Base-by-base conservation (phyloP, 1,139 yeast species). In the Debaryomyces sp. region DNA sequence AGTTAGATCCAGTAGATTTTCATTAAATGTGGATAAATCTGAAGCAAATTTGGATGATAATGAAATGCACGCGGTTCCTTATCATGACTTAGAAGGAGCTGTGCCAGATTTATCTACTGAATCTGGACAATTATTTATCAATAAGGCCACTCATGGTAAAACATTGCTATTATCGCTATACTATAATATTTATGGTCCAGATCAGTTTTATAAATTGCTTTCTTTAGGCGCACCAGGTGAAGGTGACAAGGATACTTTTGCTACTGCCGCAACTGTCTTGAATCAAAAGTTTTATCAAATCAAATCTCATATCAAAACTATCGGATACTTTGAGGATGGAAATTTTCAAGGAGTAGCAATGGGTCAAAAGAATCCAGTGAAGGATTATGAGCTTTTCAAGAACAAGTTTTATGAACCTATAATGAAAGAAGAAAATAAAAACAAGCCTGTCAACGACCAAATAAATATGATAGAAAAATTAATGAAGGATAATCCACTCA, bases 181-280 rank as follows among this genome's bases (percentile, higher is more conserved):
- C 60, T 84, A 84, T 58, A 84, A 84, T 57, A 66, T 78, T 45
- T 78, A 78, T 60, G 88, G 89, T 0, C 88, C 87, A 3, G 66
- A 70, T 4, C 68, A 76, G 49, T 84, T 74, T 57, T 84, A 84
- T 55, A 78, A 78, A 32, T 63, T 84, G 34, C 71, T 84, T 45
- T 77, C 85, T 0, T 80, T 82, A 59, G 88, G 88, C 8, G 80
- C 76, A 26, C 76, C 70, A 50, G 89, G 89, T 33, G 87, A 83
- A 63, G 89, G 89, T 44, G 89, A 84, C 55, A 84, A 84, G 58
- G 89, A 84, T 52, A 84, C 89, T 0, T 83, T 82, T 58, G 70
- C 73, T 22, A 80, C 85, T 0, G 87, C 85, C 1, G 85, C 87
- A 0, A 63, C 66, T 44, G 78, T 71, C n/a, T 70, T 75, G 8